These are phyloP conservation scores for Schizonepeta tenuifolia DNA, from an alignment of 257 asterid species.

Conservation along the genomic window DNA sequence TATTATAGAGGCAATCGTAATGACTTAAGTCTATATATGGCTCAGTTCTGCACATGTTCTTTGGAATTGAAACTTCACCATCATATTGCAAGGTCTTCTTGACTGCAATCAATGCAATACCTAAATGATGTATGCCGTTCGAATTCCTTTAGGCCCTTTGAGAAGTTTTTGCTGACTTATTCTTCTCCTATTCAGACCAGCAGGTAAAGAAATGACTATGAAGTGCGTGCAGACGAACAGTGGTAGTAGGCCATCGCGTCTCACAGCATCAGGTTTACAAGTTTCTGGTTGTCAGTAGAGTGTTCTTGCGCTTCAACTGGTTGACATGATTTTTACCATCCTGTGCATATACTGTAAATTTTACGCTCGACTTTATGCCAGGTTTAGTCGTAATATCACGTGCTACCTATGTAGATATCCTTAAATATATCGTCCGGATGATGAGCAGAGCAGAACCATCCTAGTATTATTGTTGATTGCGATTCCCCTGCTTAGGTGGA, in stretches of 20 bases:
- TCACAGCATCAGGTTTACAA: conserved; percentile 17
- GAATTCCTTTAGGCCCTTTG: not conserved
- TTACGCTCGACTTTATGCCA: conserved; percentile 4
- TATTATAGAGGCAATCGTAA: not conserved
- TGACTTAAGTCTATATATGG: not conserved
- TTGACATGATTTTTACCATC: conserved; percentile 25
- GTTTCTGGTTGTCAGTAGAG: conserved; percentile 17
- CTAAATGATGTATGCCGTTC: not conserved
- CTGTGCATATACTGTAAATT: conserved; percentile 40
- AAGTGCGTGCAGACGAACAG: conserved; percentile 22
- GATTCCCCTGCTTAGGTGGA: conserved; percentile 14
- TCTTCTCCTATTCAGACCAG: conserved; percentile 39
- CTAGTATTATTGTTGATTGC: conserved; percentile 12
- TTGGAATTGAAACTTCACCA: not conserved
- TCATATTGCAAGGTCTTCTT: not conserved
- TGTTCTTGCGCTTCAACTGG: conserved; percentile 20
- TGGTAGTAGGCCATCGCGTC: conserved; percentile 18
- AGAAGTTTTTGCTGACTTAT: conserved; percentile 14
- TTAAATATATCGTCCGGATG: not conserved
- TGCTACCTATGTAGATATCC: not conserved
- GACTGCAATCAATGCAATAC: not conserved
- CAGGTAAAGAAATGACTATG: conserved; percentile 40
- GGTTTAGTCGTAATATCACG: conserved; percentile 22
- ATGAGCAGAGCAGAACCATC: conserved; percentile 1
- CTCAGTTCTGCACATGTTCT: not conserved